Percentiles rank a stretch among this genome's conserved stretches.
phyloP scores from a whole-genome alignment of 768 basidiomycete species.

The Leucogyrophana mollusca region DNA sequence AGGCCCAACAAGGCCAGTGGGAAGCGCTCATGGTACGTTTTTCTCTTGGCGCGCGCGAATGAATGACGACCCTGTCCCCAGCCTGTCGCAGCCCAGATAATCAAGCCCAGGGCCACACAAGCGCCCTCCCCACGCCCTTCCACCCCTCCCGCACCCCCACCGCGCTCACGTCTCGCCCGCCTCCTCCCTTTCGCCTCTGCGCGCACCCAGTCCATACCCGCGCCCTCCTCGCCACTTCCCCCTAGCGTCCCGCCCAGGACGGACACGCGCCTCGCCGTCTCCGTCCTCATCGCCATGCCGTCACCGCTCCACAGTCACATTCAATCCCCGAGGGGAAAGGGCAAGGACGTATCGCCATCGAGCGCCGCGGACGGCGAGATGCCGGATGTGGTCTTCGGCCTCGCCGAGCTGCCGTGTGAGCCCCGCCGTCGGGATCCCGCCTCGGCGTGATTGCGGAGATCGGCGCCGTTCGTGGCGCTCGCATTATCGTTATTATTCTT shows the following conservation, averaged over 20 bases:
- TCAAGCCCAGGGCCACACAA: conserved; percentile 15
- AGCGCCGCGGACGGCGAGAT: conserved; percentile 33
- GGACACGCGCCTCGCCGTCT: conserved; percentile 47
- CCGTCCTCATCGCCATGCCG: conserved; percentile 62
- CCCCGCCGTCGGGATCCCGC: too few relatives aligned
- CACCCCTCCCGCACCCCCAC: too few relatives aligned
- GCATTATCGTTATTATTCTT: too few relatives aligned
- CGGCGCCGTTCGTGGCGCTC: too few relatives aligned
- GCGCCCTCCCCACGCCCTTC: not conserved
- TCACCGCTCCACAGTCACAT: conserved; percentile 24
- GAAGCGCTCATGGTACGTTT: conserved; percentile 45
- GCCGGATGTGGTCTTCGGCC: conserved; percentile 51
- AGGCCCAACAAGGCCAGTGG: conserved; percentile 33
- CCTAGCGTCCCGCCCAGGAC: conserved; percentile 1
- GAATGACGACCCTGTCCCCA: conserved; percentile 8
- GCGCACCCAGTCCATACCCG: not conserved
- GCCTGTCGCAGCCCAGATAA: conserved; percentile 30
- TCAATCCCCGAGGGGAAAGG: conserved; percentile 12
- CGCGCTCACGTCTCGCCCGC: not conserved
- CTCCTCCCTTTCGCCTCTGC: not conserved
- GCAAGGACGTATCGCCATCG: conserved; percentile 20
- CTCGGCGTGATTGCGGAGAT: too few relatives aligned
- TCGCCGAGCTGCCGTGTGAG: conserved; percentile 37
- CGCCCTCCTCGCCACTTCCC: conserved; percentile 5
- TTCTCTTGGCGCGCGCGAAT: not conserved